Evolutionary conservation across 345 rosid genomes (phyloP).

Genomic region (Salix koriyanagi): DNA sequence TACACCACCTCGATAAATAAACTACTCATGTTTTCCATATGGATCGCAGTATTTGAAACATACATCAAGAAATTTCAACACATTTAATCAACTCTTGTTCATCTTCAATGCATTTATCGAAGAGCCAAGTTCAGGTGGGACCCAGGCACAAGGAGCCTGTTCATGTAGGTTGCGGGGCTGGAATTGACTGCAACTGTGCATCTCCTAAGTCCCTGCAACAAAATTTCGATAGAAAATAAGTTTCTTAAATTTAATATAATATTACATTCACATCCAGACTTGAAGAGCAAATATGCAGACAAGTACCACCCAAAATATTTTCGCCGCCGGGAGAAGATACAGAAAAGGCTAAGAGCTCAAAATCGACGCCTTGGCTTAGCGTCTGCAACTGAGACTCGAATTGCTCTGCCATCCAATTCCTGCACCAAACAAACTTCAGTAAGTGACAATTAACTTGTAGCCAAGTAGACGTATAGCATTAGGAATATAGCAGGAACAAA

Average conservation of each 20-base stretch:
- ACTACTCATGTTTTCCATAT: constrained; percentile 15
- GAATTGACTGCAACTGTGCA: constrained; percentile 11
- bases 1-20: constrained; percentile 12
- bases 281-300: not conserved
- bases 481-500: not conserved
- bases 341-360: constrained; percentile 35
- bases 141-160: constrained; percentile 6
- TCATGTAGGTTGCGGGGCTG: not conserved
- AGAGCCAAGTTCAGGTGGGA: not conserved
- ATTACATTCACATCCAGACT: not conserved
- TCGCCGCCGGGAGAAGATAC: not conserved
- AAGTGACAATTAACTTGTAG: not conserved
- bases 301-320: constrained; percentile 26
- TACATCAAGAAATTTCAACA: constrained; percentile 4
- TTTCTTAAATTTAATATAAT: not conserved
- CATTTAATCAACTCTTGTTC: constrained; percentile 5
- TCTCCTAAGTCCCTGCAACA: constrained; percentile 12
- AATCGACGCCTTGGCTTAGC: constrained; percentile 71
- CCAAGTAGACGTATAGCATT: not conserved
- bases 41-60: constrained; percentile 16
- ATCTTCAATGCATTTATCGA: not conserved
- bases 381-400: constrained; percentile 85
- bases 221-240: not conserved
- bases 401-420: constrained; percentile 87
- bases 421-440: constrained; percentile 25